Conservation (phyloP, 108 stramenopile genomes). For the Epithemia pelagica region DNA sequence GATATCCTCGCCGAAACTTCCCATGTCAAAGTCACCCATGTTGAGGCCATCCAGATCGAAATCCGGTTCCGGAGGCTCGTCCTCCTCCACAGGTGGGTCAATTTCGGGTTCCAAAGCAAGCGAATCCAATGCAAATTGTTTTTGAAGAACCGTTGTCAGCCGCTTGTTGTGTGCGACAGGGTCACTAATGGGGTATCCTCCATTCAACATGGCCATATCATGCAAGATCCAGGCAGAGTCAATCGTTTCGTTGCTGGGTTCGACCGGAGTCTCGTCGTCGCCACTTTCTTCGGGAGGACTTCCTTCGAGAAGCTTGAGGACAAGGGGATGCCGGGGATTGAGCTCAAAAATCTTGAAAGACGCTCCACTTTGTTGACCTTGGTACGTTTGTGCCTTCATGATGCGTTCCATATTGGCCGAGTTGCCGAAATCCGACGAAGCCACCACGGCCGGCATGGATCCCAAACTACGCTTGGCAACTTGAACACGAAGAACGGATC, state of each 20-base stretch:
- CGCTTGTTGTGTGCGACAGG: conserved; percentile 79
- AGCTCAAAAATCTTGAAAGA: conserved; percentile 89
- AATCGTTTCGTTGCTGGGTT: conserved; percentile 63
- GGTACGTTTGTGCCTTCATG: conserved; percentile 95
- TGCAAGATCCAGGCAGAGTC: conserved; percentile 94
- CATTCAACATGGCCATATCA: conserved; percentile 93
- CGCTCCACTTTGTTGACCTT: conserved; percentile 55
- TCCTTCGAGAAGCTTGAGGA: conserved; percentile 85
- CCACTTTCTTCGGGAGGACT: conserved; percentile 57
- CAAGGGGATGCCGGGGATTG: conserved; percentile 98
- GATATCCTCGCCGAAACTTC: background rate
- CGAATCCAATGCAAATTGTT: conserved; percentile 67
- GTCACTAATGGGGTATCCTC: conserved; percentile 90
- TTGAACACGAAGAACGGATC: conserved; percentile 79
- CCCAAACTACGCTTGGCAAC: conserved; percentile 87
- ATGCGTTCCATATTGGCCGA: conserved; percentile 99
- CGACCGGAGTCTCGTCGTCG: conserved; percentile 27
- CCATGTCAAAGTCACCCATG: conserved; percentile 40
- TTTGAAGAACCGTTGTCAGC: conserved; percentile 79
- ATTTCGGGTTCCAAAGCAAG: conserved; percentile 84
- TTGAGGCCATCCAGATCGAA: conserved; percentile 38
- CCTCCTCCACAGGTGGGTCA: conserved; percentile 88
- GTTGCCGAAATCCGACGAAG: conserved; percentile 87
- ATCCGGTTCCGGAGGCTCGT: conserved; percentile 70
- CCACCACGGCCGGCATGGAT: conserved; percentile 87